phyloP scores from a whole-genome alignment of 2,329 filamentous ascomycete genomes.

The Curvularia spicifera region DNA sequence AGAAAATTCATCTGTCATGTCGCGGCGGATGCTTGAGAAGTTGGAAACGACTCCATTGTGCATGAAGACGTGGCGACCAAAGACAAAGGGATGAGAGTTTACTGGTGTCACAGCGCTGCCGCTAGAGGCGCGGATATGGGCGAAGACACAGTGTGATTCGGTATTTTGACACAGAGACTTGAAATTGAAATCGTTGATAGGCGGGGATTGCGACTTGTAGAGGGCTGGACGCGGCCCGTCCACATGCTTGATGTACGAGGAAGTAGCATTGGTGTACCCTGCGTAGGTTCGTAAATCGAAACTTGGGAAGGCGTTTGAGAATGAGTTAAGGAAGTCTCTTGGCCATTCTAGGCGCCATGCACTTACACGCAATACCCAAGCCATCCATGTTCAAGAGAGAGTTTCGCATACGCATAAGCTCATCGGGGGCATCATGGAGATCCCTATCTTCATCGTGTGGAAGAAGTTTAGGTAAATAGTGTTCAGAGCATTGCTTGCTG shows the following conservation, averaged over 20 bases:
- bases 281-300: conserved; percentile 5
- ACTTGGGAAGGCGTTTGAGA: background rate
- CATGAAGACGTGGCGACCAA: conserved; percentile 62
- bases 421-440: conserved; percentile 50
- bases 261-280: conserved; percentile 56
- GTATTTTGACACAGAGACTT: conserved; percentile 60
- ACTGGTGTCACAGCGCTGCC: conserved; percentile 57
- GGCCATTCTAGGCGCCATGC: background rate
- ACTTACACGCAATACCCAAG: conserved; percentile 58
- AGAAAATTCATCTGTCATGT: conserved; percentile 54
- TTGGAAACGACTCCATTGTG: conserved; percentile 61
- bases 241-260: conserved; percentile 49
- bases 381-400: conserved; percentile 63
- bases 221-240: conserved; percentile 55
- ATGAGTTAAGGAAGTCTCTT: background rate
- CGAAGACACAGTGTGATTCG: conserved; percentile 57
- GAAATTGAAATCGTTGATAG: conserved; percentile 62
- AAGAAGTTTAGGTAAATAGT: conserved; percentile 61
- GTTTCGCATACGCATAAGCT: conserved; percentile 58
- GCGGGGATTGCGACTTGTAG: conserved; percentile 61
- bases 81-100: conserved; percentile 63
- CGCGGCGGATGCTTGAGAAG: conserved; percentile 56
- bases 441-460: conserved; percentile 53
- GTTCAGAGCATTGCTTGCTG: conserved; percentile 52
- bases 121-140: conserved; percentile 61